phyloP scores from a whole-genome alignment of 805 yeast species.

The Ogataea nonfermentans region DNA sequence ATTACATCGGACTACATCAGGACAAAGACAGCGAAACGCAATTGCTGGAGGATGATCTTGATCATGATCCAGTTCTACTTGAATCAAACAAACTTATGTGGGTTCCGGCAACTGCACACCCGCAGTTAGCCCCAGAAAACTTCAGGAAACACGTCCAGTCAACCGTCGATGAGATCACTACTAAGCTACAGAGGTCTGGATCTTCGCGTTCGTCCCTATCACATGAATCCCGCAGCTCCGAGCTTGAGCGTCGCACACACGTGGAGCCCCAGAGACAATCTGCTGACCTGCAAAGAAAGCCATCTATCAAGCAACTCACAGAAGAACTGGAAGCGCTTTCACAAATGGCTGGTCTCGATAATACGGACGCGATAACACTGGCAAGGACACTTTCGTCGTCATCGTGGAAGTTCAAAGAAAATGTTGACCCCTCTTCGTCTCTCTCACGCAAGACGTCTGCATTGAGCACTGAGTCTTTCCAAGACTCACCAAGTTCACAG shows the following conservation, averaged over 20 bases:
- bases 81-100: conserved; percentile 61
- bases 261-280: conserved; percentile 12
- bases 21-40: conserved; percentile 10
- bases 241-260: background rate
- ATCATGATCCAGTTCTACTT: conserved; percentile 22
- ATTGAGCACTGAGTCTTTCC: conserved; percentile 14
- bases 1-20: conserved; percentile 17
- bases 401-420: conserved; percentile 51
- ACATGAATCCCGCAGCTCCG: conserved; percentile 16
- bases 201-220: conserved; percentile 29
- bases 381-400: conserved; percentile 78
- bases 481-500: conserved; percentile 20
- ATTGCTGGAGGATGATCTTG: conserved; percentile 12
- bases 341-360: conserved; percentile 72
- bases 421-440: conserved; percentile 34
- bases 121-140: conserved; percentile 91
- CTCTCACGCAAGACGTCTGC: conserved; percentile 10
- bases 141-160: conserved; percentile 64
- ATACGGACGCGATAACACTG: conserved; percentile 77
- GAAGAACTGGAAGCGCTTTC: conserved; percentile 72
- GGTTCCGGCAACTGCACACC: conserved; percentile 96
- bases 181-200: conserved; percentile 34
- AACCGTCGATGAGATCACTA: conserved; percentile 51
- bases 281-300: conserved; percentile 34
- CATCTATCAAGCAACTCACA: conserved; percentile 70